Base-by-base conservation (phyloP, 2,329 filamentous ascomycete species). In the Penicillium sp. region DNA sequence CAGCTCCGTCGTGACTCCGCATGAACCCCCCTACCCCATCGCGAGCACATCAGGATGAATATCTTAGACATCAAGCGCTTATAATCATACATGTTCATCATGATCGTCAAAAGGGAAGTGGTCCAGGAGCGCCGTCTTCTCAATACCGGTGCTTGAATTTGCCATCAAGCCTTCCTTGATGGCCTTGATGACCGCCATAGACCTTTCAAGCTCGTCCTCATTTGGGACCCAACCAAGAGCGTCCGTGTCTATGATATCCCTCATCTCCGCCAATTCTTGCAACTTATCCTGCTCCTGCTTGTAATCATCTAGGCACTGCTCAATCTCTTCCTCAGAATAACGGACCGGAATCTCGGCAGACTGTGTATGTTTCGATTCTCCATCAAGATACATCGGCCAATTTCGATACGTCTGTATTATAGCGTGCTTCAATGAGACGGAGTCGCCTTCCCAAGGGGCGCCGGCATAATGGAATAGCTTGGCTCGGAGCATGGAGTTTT, bases 381-480 rank as follows among this genome's bases (percentile, higher is more conserved):
- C 52, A 55, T 59, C 58, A 7, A 60, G 29, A 16, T 38, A 45
- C 47, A 66, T 60, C 34, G 62, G 64, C 65, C 61, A 70, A 39
- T 64, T 64, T 25, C 45, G 52, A 12, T 50, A 53, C 0, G 55
- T 57, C 34, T 68, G 61, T 3, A 67, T 47, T 4, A 71, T 60
- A 9, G 52, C 46, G 50, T 64, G 55, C 38, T 64, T 65, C 7
- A 71, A 52, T 3, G 60, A 59, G 3, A 68, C 21, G 16, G 57
- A 62, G 44, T 70, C 62, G 0, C 69, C 68, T 59, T 71, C 66
- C 68, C 64, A 71, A 1, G 65, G 67, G n/a, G 56, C 54, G 15
- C 57, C 37, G 3, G 62, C 60, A 46, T 52, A 49, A 21, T 59
- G 44, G 46, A 67, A 70, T 12, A 68, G 45, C 38, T 68, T 69